Percentiles rank a stretch among this genome's conserved stretches.
Evolutionary conservation across 805 yeast genomes (phyloP).

Genomic region (Pichia occidentalis): DNA sequence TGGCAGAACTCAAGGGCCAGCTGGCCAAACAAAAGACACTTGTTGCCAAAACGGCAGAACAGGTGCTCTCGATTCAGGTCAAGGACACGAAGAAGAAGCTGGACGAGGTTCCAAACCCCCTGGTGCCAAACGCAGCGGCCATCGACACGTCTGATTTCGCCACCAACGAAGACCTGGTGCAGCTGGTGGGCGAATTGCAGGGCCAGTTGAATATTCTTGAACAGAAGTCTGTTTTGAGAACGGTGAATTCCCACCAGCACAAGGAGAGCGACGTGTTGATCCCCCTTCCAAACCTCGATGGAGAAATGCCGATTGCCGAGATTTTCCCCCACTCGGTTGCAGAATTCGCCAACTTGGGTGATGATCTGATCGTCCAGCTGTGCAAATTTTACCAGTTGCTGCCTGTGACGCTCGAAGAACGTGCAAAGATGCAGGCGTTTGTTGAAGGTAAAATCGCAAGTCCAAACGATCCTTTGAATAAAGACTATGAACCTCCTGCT

Average conservation of each 20-base stretch:
- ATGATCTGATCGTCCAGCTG: slow-evolving; percentile 43
- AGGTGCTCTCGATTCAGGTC: slow-evolving; percentile 64
- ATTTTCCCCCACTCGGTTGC: slow-evolving; percentile 53
- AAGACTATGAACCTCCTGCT: slow-evolving; percentile 26
- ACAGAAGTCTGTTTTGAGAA: slow-evolving; percentile 66
- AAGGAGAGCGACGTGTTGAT: slow-evolving; percentile 44
- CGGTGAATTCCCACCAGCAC: slow-evolving; percentile 51
- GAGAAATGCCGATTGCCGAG: slow-evolving; percentile 51
- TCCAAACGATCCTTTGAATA: slow-evolving; percentile 28
- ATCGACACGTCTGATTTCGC: slow-evolving; percentile 53
- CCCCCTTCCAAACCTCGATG: slow-evolving; percentile 73
- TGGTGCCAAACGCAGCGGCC: slow-evolving; percentile 1
- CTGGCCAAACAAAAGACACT: slow-evolving; percentile 52
- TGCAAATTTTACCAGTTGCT: slow-evolving; percentile 72
- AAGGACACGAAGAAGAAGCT: slow-evolving; percentile 35
- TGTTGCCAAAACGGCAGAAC: slow-evolving; percentile 74
- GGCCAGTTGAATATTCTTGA: slow-evolving; percentile 78
- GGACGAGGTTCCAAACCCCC: slow-evolving; percentile 21
- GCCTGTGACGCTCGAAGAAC: slow-evolving; percentile 55
- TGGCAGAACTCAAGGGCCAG: slow-evolving; percentile 40
- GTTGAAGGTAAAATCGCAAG: slow-evolving; percentile 43
- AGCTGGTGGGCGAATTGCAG: slow-evolving; percentile 83
- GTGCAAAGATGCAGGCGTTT: slow-evolving; percentile 43
- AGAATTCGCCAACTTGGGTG: slow-evolving; percentile 43
- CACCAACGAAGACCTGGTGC: slow-evolving; percentile 78